Conservation (phyloP, 129 eudicot genomes). For the Artemisia tridentata region DNA sequence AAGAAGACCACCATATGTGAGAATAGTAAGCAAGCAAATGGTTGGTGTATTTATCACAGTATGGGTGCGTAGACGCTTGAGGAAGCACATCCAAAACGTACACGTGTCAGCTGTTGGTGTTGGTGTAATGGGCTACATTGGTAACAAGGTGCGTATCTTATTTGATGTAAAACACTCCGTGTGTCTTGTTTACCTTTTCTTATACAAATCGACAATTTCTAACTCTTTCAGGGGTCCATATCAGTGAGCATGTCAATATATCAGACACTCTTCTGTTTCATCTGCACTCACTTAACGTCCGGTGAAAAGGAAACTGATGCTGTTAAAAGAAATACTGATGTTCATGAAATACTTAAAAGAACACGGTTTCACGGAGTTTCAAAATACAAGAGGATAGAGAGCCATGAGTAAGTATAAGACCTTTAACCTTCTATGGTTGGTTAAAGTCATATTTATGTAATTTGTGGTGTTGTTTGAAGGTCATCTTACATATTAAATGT, state of each 20-base stretch:
- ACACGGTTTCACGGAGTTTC: slow-evolving; percentile 57
- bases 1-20: slow-evolving; percentile 73
- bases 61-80: slow-evolving; percentile 94
- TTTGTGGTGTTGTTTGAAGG: not conserved
- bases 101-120: slow-evolving; percentile 96
- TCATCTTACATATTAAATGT: slow-evolving; percentile 9
- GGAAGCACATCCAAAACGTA: slow-evolving; percentile 81
- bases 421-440: not conserved
- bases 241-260: slow-evolving; percentile 95
- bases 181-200: not conserved
- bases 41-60: slow-evolving; percentile 81
- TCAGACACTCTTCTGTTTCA: slow-evolving; percentile 85
- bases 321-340: slow-evolving; percentile 80
- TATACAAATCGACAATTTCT: not conserved
- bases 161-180: not conserved
- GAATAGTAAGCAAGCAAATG: slow-evolving; percentile 98
- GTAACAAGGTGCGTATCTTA: slow-evolving; percentile 25
- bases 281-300: slow-evolving; percentile 89
- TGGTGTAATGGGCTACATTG: slow-evolving; percentile 95
- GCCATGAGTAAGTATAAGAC: slow-evolving; percentile 59
- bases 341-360: slow-evolving; percentile 82
- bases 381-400: slow-evolving; percentile 48
- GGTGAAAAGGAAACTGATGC: slow-evolving; percentile 85
- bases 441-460: not conserved
- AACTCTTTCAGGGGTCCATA: slow-evolving; percentile 70